These are phyloP conservation scores for Camillea tinctor DNA, from an alignment of 2,329 filamentous ascomycete species.

Conservation along the genomic window DNA sequence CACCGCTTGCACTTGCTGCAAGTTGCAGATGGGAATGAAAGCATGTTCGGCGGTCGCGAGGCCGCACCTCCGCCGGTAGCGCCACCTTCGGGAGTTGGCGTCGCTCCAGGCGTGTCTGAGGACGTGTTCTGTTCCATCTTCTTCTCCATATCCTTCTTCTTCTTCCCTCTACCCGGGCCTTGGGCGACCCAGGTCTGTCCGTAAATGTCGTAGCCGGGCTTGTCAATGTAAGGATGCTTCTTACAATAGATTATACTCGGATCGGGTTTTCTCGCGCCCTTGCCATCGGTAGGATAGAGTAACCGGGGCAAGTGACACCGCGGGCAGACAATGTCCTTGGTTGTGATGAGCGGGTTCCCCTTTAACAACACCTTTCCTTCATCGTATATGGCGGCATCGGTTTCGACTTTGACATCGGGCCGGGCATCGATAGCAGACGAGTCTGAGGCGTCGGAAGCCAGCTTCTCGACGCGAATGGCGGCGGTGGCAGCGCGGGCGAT, in stretches of 20 bases:
- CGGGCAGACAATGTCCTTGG: conserved; percentile 69
- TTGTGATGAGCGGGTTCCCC: conserved; percentile 70
- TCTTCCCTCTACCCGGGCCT: conserved; percentile 68
- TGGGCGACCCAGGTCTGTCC: conserved; percentile 78
- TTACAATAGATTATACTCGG: conserved; percentile 75
- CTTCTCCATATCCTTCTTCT: conserved; percentile 75
- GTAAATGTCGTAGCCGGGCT: conserved; percentile 76
- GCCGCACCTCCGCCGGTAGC: conserved; percentile 29
- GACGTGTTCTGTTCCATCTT: conserved; percentile 42
- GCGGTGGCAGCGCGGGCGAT: conserved; percentile 66
- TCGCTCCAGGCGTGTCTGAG: conserved; percentile 41
- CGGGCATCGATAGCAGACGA: conserved; percentile 51
- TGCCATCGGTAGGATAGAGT: conserved; percentile 70
- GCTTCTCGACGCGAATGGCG: conserved; percentile 62
- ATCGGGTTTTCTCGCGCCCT: conserved; percentile 63
- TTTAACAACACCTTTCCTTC: conserved; percentile 68
- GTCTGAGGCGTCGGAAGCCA: conserved; percentile 56
- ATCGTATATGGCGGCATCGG: conserved; percentile 67
- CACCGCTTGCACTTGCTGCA: conserved; percentile 68
- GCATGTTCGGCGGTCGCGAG: conserved; percentile 55
- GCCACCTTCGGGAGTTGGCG: conserved; percentile 46
- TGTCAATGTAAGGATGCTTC: conserved; percentile 73
- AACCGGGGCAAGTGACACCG: conserved; percentile 73
- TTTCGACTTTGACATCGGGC: conserved; percentile 60
- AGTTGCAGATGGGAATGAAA: conserved; percentile 64